These are phyloP conservation scores for Diaporthe destruens DNA, from an alignment of 2,329 filamentous ascomycete species.

Conservation along the genomic window DNA sequence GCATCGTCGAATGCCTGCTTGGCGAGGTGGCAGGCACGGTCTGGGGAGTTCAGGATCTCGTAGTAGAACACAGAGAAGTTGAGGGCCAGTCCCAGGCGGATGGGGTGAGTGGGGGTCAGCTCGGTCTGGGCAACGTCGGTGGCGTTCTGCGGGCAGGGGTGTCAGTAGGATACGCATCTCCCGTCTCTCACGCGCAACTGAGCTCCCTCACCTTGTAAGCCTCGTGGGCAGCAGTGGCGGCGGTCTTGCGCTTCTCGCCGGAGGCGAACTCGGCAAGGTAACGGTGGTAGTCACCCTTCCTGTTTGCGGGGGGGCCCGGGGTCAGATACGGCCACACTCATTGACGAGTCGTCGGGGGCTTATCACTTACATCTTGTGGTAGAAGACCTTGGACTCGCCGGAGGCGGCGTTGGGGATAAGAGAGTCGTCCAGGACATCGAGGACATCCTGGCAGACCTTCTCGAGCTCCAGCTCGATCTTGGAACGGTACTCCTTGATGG, in stretches of 20 bases:
- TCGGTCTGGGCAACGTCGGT: conserved; percentile 99
- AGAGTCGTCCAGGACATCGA: conserved; percentile 92
- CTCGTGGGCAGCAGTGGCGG: conserved; percentile 89
- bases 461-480: conserved; percentile 99
- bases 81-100: conserved; percentile 95
- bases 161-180: conserved; percentile 33
- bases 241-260: conserved; percentile 91
- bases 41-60: conserved; percentile 98
- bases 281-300: conserved; percentile 98
- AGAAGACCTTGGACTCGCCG: conserved; percentile 99
- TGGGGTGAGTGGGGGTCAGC: conserved; percentile 96
- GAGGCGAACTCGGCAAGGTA: conserved; percentile 95
- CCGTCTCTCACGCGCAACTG: neutral
- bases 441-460: conserved; percentile 97
- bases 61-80: conserved; percentile 99
- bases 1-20: conserved; percentile 99
- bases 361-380: conserved; percentile 94
- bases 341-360: conserved; percentile 44
- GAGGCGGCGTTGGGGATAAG: conserved; percentile 96
- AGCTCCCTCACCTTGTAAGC: conserved; percentile 88
- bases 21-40: conserved; percentile 96
- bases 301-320: conserved; percentile 53
- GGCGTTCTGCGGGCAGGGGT: conserved; percentile 73
- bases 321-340: conserved; percentile 30
- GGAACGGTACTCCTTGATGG: conserved; percentile 96